Evolutionary conservation across 495 filamentous ascomycete species (phyloP), one percentile per base, ranked within the genome.

Genomic region (Aspergillus affinis): DNA sequence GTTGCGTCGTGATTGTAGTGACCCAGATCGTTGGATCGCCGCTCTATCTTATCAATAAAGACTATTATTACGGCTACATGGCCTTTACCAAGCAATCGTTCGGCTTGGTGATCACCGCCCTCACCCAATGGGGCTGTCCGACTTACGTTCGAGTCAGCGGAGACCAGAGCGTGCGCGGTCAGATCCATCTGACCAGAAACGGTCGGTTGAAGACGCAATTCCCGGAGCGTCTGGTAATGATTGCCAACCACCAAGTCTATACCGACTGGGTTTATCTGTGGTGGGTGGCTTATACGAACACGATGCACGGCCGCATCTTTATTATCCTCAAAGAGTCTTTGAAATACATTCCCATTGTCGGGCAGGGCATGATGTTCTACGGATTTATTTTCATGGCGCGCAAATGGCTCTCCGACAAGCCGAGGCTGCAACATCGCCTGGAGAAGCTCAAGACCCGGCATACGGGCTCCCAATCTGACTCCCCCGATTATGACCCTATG

Each of bases 191-290:
- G 55, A 76, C 78, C 0, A 68, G 72, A 51, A 82, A 85, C 70
- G 86, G 86, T 4, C 67, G 75, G 54, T 65, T 89, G 32, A 75
- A 79, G 62, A 81, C 81, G 18, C 60, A 77, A 36, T 88, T 89
- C 57, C 82, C 84, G 7, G 82, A 87, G 68, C 78, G 86, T 19
- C 63, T 87, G 55, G 79, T 89, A 50, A 56, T 89, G 68, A 85
- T 89, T 53, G 77, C 86, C 12, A 89, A 89, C 53, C 86, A 89
- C 63, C 85, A 88, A 66, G 82, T 89, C 12, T 89, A 89, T 68
- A 87, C 85, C 9, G 86, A 89, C 56, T 89, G 86, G 86, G 73
- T 88, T 9, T 89, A 89, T 65, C 77, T 89, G 1, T 89, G 86
- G 86, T 89, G 86, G 86, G 72, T 85, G 45, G 81, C 84, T 13